A percentile compares a stretch with the other conserved stretches of the same genome.
Evolutionary conservation across 768 basidiomycete genomes (phyloP).

Genomic region (Kwoniella bestiolae): DNA sequence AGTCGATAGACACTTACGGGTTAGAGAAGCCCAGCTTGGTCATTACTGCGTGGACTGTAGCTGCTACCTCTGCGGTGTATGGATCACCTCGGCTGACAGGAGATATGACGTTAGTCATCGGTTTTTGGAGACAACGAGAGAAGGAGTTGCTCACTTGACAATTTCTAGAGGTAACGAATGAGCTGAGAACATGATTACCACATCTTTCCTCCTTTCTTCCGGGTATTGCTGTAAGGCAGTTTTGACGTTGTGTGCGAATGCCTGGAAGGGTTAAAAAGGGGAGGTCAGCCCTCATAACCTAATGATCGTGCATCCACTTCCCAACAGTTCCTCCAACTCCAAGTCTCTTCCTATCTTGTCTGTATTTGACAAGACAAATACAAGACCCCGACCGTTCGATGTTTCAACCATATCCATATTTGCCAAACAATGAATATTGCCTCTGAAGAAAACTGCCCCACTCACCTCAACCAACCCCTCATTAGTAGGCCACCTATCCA

Average conservation of each 20-base stretch:
- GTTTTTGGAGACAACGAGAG: background rate
- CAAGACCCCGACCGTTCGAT: too few relatives aligned
- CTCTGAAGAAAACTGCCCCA: background rate
- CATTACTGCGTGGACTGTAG: conserved; percentile 93
- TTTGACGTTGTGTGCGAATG: conserved; percentile 86
- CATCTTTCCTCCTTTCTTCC: conserved; percentile 68
- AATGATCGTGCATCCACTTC: too few relatives aligned
- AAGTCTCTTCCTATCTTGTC: too few relatives aligned
- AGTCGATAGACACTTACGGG: conserved; percentile 36
- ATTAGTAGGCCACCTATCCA: conserved; percentile 97
- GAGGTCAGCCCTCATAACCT: background rate
- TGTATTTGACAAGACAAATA: too few relatives aligned
- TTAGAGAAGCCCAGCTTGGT: conserved; percentile 65
- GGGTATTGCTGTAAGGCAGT: conserved; percentile 79
- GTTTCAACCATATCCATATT: too few relatives aligned
- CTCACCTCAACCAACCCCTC: conserved; percentile 88
- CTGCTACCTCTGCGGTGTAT: conserved; percentile 91
- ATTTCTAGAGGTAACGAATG: conserved; percentile 98
- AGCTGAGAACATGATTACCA: conserved; percentile 90
- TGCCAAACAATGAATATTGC: too few relatives aligned
- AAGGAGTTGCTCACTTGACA: conserved; percentile 73
- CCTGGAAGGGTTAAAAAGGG: conserved; percentile 61
- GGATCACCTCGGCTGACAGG: conserved; percentile 80
- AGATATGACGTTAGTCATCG: background rate
- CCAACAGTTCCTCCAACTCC: too few relatives aligned